Evolutionary conservation across 805 yeast species (phyloP).

Genomic region (Metschnikowia shivogae): DNA sequence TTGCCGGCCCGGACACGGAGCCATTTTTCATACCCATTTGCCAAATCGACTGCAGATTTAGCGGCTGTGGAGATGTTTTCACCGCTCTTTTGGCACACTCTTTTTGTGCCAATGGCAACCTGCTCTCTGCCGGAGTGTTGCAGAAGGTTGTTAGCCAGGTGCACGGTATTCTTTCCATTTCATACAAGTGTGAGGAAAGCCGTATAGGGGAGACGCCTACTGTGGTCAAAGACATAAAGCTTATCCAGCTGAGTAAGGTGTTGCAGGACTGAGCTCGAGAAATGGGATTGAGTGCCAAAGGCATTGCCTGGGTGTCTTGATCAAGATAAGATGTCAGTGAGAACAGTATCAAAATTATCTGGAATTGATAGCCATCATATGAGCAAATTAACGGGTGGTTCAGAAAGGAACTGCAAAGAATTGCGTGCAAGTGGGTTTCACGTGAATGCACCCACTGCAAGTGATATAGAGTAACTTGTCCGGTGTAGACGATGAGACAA

Average conservation of each 20-base stretch:
- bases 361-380: no score
- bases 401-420: no score
- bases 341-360: no score
- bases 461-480: no score
- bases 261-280: conserved; percentile 16
- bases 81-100: conserved; percentile 56
- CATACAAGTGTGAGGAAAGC: conserved; percentile 20
- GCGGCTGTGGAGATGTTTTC: conserved; percentile 75
- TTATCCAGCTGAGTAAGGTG: conserved; percentile 33
- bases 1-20: conserved; percentile 5
- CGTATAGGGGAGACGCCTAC: conserved; percentile 16
- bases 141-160: conserved; percentile 26
- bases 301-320: no score
- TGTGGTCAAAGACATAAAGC: conserved; percentile 31
- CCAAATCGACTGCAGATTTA: conserved; percentile 55
- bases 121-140: conserved; percentile 24
- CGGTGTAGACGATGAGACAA: no score
- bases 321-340: no score
- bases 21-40: conserved; percentile 40
- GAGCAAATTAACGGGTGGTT: no score
- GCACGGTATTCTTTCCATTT: conserved; percentile 25
- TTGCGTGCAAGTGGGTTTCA: no score
- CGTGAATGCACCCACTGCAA: no score
- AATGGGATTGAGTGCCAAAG: no score
- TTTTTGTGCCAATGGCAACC: conserved; percentile 26